Evolutionary conservation across 2,329 filamentous ascomycete species (phyloP), one percentile per base, ranked within the genome.

Genomic region (Fusarium sp.): DNA sequence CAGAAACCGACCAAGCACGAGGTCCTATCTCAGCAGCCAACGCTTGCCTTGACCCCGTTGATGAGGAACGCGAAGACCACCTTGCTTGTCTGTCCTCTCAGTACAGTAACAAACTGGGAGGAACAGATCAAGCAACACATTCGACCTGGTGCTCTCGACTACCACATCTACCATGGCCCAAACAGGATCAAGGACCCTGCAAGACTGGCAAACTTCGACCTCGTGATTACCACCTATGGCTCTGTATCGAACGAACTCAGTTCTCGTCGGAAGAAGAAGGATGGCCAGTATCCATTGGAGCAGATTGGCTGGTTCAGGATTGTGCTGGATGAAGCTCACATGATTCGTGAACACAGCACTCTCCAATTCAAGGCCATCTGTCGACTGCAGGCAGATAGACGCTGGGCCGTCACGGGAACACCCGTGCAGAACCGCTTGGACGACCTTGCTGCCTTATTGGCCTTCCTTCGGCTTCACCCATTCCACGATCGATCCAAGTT

Each of bases 351-450:
- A 77, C 92, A 94, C 72, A 89, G 87, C 8, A 96, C 95, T 2
- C 86, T 93, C 45, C 93, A 96, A 75, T 97, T 95, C 61, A 94
- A 95, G 80, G 94, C 94, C 7, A 94, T 96, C 26, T 95, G 94
- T 73, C 89, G 90, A 26, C 86, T 98, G 6, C 88, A 93, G 69
- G 94, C 95, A 5, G 89, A 93, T 79, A 90, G 95, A 38, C 92
- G 95, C 39, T 99, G 96, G 96, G 96, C 95, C 6, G 94, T 98
- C n/a, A 98, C 96, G 1, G 96, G 96, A 62, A 98, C 96, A 0
- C 96, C 95, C 0, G 94, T 98, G 14, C 96, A 98, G 82, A 99
- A 99, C 79, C 92, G 94, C 8, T 87, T 98, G 6, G 95, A 97
- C 74, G 96, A 99, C 80, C 87, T 98, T 28, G 93, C 94, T 20